Conservation (phyloP, 805 yeast genomes). For the Wickerhamiella brachini region DNA sequence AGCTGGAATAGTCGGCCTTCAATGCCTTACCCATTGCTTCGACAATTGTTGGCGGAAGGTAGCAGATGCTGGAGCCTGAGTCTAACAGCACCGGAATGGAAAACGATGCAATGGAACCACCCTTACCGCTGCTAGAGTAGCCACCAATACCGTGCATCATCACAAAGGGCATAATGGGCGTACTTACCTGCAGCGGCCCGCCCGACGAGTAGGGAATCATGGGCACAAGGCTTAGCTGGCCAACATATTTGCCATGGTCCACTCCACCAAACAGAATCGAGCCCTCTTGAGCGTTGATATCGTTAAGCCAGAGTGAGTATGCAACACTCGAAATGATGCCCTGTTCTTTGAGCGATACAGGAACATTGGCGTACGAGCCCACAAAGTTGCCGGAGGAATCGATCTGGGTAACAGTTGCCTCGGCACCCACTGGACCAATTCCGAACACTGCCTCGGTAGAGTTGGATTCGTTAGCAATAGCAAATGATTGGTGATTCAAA, state of each 20-base stretch:
- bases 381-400: conserved; percentile 8
- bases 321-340: conserved; percentile 31
- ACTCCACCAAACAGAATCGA: conserved; percentile 32
- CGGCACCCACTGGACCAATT: conserved; percentile 24
- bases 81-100: conserved; percentile 31
- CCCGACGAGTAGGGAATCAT: conserved; percentile 35
- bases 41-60: conserved; percentile 27
- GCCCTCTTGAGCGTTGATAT: conserved; percentile 24
- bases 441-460: conserved; percentile 44
- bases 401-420: conserved; percentile 23
- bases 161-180: conserved; percentile 25
- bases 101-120: background rate
- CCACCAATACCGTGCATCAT: conserved; percentile 8
- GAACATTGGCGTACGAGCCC: conserved; percentile 22
- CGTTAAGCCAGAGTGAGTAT: conserved; percentile 35
- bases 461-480: conserved; percentile 55
- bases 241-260: conserved; percentile 30
- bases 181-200: conserved; percentile 35
- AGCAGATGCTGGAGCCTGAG: conserved; percentile 35
- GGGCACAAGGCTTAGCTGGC: conserved; percentile 26
- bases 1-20: conserved; percentile 26
- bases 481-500: conserved; percentile 46
- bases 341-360: conserved; percentile 24
- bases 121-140: conserved; percentile 10
- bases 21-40: conserved; percentile 22